Conservation (phyloP, 1,139 yeast species). For the Pichia sp. region DNA sequence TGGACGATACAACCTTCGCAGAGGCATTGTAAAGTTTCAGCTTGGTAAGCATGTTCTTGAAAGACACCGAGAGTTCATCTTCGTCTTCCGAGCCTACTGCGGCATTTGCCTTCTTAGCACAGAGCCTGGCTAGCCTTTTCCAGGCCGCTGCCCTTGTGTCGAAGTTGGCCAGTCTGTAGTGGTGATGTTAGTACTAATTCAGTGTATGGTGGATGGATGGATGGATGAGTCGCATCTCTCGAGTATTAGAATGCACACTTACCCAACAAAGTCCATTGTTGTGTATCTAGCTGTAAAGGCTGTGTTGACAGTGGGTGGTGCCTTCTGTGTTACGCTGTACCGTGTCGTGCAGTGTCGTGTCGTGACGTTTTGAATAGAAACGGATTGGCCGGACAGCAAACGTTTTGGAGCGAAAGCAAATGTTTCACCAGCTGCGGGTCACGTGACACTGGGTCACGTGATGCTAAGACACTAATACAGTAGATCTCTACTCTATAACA, state of each 20-base stretch:
- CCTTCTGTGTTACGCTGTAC: no score
- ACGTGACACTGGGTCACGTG: no score
- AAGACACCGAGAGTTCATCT: slow-evolving; percentile 17
- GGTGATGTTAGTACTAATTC: slow-evolving; percentile 3
- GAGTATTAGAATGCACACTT: slow-evolving; percentile 8
- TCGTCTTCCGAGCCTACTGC: no score
- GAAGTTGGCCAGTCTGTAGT: slow-evolving; percentile 22
- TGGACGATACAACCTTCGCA: not conserved
- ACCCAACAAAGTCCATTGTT: slow-evolving; percentile 14
- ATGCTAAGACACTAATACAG: no score
- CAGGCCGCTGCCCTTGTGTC: slow-evolving; percentile 54
- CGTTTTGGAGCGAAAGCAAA: no score
- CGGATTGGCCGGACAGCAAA: no score
- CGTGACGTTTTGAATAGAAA: no score
- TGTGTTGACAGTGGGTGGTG: not conserved
- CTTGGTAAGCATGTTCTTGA: slow-evolving; percentile 33
- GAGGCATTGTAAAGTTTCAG: slow-evolving; percentile 17
- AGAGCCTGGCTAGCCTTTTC: slow-evolving; percentile 37
- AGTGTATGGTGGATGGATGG: not conserved
- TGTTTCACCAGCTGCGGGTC: no score
- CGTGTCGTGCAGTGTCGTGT: no score
- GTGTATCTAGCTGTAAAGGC: no score
- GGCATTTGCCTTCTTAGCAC: no score
- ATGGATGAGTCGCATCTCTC: not conserved
- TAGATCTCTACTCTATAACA: no score